A percentile compares a stretch with the other conserved stretches of the same genome.
Conservation (phyloP, 2,329 filamentous ascomycete species). For the Pseudomassariella vexata region DNA sequence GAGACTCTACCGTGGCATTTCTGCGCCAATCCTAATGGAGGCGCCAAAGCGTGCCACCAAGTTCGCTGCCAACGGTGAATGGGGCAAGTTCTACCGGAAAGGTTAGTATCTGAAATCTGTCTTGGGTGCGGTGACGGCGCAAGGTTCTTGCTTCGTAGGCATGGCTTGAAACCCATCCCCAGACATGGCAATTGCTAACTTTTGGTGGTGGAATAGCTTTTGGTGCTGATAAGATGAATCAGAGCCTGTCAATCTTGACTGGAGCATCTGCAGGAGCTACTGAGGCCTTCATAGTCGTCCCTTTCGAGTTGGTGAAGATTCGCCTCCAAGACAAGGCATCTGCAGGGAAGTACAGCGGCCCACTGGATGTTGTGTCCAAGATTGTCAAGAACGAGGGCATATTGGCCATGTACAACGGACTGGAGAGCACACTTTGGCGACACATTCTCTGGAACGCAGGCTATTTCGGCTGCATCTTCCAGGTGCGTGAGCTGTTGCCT, state of each 20-base stretch:
- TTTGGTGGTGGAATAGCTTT: too few species aligned
- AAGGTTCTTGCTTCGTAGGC: too few species aligned
- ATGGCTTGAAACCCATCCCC: too few species aligned
- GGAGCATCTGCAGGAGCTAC: constrained; percentile 93
- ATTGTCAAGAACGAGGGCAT: constrained; percentile 78
- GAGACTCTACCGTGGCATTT: constrained; percentile 91
- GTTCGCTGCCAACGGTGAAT: constrained; percentile 97
- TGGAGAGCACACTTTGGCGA: constrained; percentile 95
- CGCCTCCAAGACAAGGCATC: constrained; percentile 93
- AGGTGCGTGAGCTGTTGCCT: constrained; percentile 81
- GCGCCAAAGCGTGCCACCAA: constrained; percentile 86
- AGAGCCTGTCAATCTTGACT: constrained; percentile 85
- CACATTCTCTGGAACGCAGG: constrained; percentile 58
- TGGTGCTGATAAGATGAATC: constrained; percentile 80
- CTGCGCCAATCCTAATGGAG: constrained; percentile 95
- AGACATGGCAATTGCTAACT: too few species aligned
- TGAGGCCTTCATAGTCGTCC: constrained; percentile 93
- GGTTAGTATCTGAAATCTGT: too few species aligned
- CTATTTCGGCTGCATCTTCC: constrained; percentile 93
- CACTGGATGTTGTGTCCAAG: constrained; percentile 74
- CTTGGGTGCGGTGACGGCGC: too few species aligned
- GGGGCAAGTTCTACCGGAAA: constrained; percentile 90
- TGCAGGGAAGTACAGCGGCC: constrained; percentile 79
- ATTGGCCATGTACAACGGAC: constrained; percentile 89
- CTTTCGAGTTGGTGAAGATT: constrained; percentile 89